Evolutionary conservation across 352 stramenopile species (phyloP), one percentile per base, ranked within the genome.

Genomic region (Globisporangium yorkense): DNA sequence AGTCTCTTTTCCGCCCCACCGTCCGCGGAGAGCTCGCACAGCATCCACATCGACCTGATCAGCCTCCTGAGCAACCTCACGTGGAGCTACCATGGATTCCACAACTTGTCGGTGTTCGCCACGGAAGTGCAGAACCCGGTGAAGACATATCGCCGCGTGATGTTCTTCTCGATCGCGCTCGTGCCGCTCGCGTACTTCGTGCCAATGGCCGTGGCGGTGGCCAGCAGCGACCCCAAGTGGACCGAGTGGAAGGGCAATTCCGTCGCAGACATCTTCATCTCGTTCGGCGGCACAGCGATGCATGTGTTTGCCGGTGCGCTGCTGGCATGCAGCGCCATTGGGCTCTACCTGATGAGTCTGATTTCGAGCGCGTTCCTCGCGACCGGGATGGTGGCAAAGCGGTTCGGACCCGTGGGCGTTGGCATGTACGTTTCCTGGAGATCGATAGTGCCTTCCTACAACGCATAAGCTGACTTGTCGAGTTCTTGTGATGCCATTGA

Each of bases 51-150:
- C 7, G 54, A 71, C 33, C 59, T 77, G 54, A 47, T 46, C 0
- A 56, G 52, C 1, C 37, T 85, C 5, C 40, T 86, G 37, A 75
- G 54, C 31, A 61, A 61, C 4, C 56, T 88, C 15, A 70, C 81
- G 18, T 85, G 73, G 73, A 71, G 68, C 64, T 88, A 71, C 57
- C 79, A 75, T 50, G 77, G 75, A 10, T 84, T 81, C 57, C 65
- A 73, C 49, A 86, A 85, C 37, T 41, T 88, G 31, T 80, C 75
- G 6, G 70, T 83, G 27, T 78, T 83, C 44, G 73, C 64, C 10
- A 70, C 67, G 13, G 74, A 68, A 43, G 75, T 88, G 47, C 48
- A 63, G 12, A 43, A 82, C 12, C 73, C 75, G 0, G 43, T 59
- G 24, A 49, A 27, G 1, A 75, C 68, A 20, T 88, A 80, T 58